Percentiles rank a stretch among this genome's conserved stretches.
These are phyloP conservation scores for Candida sp. DNA, from an alignment of 1,139 yeast genomes.

Conservation along the genomic window DNA sequence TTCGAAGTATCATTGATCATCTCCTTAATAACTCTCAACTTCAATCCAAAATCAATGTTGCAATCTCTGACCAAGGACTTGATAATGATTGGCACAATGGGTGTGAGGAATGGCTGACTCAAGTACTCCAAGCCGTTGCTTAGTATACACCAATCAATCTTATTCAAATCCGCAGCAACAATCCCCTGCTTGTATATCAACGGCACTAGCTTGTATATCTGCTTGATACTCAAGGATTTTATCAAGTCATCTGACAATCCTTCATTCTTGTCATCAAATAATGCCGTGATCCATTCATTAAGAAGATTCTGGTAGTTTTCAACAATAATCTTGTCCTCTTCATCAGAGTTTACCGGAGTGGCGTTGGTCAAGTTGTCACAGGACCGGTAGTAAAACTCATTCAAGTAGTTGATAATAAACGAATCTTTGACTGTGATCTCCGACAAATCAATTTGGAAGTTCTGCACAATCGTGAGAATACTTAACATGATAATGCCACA, in stretches of 20 bases:
- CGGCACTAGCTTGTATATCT: conserved; percentile 72
- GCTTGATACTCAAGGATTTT: conserved; percentile 67
- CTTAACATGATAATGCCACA: conserved; percentile 64
- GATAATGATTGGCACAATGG: conserved; percentile 41
- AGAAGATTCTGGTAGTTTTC: conserved; percentile 51
- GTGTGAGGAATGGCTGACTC: conserved; percentile 44
- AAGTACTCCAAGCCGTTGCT: conserved; percentile 50
- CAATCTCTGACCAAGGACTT: conserved; percentile 31
- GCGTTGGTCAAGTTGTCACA: conserved; percentile 33
- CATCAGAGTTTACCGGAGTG: conserved; percentile 16
- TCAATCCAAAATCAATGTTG: conserved; percentile 15
- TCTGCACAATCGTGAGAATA: conserved; percentile 45
- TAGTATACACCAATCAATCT: conserved; percentile 41
- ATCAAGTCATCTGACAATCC: conserved; percentile 88
- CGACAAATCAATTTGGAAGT: conserved; percentile 46
- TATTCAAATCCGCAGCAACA: conserved; percentile 58
- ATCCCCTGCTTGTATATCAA: conserved; percentile 76
- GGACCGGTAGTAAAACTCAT: conserved; percentile 36
- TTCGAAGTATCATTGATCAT: conserved; percentile 16
- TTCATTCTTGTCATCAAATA: conserved; percentile 74
- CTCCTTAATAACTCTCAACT: conserved; percentile 24
- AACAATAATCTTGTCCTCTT: conserved; percentile 36
- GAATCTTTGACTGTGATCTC: conserved; percentile 28
- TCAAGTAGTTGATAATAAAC: conserved; percentile 36
- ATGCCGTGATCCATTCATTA: conserved; percentile 79